Percentiles rank a stretch among this genome's conserved stretches.
Conservation (phyloP, 306 rosid species). For the Astragalus glycyphyllos region DNA sequence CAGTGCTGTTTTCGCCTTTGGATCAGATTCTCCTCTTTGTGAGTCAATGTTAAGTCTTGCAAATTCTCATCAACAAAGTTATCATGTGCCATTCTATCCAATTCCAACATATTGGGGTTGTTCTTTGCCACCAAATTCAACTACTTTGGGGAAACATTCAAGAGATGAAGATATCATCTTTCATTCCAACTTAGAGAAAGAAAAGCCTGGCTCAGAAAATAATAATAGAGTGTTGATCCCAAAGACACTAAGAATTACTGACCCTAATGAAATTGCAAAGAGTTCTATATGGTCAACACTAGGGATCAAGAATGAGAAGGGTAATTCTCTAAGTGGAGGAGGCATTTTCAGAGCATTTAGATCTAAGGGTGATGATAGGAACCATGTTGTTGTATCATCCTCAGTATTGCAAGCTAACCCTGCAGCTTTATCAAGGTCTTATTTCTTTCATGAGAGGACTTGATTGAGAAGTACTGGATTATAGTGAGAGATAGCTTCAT, state of each 20-base stretch:
- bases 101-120: constrained; percentile 71
- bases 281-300: constrained; percentile 72
- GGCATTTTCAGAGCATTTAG: constrained; percentile 59
- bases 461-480: constrained; percentile 37
- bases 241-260: constrained; percentile 72
- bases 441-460: constrained; percentile 68
- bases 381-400: constrained; percentile 51
- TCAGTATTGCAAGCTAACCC: constrained; percentile 78
- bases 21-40: constrained; percentile 63
- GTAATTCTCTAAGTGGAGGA: constrained; percentile 53
- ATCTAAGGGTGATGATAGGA: constrained; percentile 55
- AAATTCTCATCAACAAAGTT: constrained; percentile 53
- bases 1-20: constrained; percentile 57
- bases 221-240: constrained; percentile 57
- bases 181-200: constrained; percentile 44
- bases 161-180: constrained; percentile 59
- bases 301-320: constrained; percentile 67
- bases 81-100: constrained; percentile 64
- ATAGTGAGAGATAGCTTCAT: neutral
- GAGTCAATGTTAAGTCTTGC: constrained; percentile 57
- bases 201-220: constrained; percentile 39
- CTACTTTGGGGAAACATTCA: constrained; percentile 69
- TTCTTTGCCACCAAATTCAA: constrained; percentile 52
- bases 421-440: constrained; percentile 78
- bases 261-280: constrained; percentile 67